phyloP scores from a whole-genome alignment of 768 basidiomycete species.

The Kwoniella dendrophila region DNA sequence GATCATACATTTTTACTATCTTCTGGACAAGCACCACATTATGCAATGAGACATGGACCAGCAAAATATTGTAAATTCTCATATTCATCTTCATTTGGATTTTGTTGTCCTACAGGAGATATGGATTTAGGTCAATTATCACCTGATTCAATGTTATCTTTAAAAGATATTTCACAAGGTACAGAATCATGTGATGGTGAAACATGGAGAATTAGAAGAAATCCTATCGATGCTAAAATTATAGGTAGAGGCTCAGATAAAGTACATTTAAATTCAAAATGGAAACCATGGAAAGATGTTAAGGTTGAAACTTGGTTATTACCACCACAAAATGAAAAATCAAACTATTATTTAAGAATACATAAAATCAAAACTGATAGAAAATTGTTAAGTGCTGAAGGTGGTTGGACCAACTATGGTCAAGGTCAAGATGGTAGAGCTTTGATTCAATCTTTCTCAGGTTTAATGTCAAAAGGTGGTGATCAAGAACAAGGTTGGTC shows the following conservation, averaged over 20 bases:
- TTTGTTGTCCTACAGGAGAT: conserved; percentile 70
- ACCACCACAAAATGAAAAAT: conserved; percentile 64
- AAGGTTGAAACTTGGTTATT: conserved; percentile 74
- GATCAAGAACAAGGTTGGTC: conserved; percentile 60
- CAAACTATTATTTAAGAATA: conserved; percentile 71
- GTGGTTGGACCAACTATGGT: conserved; percentile 71
- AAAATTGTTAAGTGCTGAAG: conserved; percentile 66
- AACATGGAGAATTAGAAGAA: conserved; percentile 70
- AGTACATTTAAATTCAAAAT: conserved; percentile 67
- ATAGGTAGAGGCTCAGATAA: conserved; percentile 57
- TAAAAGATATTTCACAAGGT: conserved; percentile 64
- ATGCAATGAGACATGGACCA: conserved; percentile 74
- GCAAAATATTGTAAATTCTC: conserved; percentile 79
- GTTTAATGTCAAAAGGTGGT: conserved; percentile 60
- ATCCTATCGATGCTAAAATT: conserved; percentile 63
- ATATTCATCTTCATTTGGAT: conserved; percentile 76
- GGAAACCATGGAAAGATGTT: conserved; percentile 75
- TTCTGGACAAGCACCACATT: conserved; percentile 77
- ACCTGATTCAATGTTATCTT: conserved; percentile 70
- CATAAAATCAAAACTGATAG: conserved; percentile 64
- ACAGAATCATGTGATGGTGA: conserved; percentile 61
- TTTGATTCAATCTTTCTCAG: conserved; percentile 60
- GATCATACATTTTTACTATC: conserved; percentile 73
- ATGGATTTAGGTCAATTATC: conserved; percentile 71
- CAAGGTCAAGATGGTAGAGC: conserved; percentile 67